A percentile compares a stretch with the other conserved stretches of the same genome.
Evolutionary conservation across 2,329 filamentous ascomycete species (phyloP).

Genomic region (Botrytis byssoidea): DNA sequence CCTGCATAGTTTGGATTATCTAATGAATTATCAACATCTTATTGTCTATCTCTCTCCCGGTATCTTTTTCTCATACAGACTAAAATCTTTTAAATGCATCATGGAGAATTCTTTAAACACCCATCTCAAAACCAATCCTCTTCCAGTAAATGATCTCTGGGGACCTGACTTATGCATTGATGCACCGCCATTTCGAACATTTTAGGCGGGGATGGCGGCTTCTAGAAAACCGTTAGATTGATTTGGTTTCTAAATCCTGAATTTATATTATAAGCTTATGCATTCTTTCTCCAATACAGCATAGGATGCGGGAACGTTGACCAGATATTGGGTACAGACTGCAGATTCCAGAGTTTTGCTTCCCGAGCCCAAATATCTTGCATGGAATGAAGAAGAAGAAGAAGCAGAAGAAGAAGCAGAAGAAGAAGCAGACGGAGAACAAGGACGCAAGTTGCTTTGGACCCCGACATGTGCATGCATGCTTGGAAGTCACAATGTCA

Average conservation of each 20-base stretch:
- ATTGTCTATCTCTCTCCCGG: not conserved
- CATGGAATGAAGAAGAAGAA: not conserved
- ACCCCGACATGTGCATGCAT: not conserved
- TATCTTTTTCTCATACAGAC: not conserved
- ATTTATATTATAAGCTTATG: not conserved
- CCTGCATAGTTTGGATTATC: not conserved
- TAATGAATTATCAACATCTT: not conserved
- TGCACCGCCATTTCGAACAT: slow-evolving; percentile 13
- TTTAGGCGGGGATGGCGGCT: slow-evolving; percentile 14
- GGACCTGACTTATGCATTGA: slow-evolving; percentile 13
- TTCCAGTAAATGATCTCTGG: slow-evolving; percentile 3
- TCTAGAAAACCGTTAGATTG: slow-evolving; percentile 13
- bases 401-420: not conserved
- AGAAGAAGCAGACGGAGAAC: not conserved
- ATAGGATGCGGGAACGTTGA: not conserved
- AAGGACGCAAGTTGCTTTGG: not conserved
- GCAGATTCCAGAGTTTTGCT: not conserved
- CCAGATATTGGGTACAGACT: not conserved
- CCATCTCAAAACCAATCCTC: not conserved
- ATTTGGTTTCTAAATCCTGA: not conserved
- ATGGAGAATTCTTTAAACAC: not conserved
- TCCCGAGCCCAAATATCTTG: not conserved
- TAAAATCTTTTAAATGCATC: not conserved
- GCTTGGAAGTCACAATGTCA: not conserved
- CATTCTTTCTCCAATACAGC: not conserved